Conservation (phyloP, 306 rosid genomes). For the Prosopis cineraria region DNA sequence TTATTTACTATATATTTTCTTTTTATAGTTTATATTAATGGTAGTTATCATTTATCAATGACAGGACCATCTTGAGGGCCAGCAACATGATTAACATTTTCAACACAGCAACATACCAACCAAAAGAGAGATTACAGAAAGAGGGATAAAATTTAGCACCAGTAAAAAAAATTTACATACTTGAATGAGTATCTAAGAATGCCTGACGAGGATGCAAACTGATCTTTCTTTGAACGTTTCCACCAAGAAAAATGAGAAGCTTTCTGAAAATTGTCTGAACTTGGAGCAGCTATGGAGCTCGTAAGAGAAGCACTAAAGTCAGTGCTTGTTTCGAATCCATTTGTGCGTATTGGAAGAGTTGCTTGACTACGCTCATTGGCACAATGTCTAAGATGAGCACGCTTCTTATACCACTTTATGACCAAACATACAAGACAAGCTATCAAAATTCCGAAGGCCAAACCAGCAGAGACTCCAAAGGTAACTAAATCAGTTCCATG, state of each 20-base stretch:
- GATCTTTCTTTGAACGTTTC: constrained; percentile 55
- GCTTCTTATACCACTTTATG: constrained; percentile 62
- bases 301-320: constrained; percentile 63
- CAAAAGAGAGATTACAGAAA: background rate
- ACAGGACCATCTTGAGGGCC: constrained; percentile 6
- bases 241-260: constrained; percentile 45
- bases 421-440: constrained; percentile 52
- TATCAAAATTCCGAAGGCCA: constrained; percentile 71
- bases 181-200: constrained; percentile 66
- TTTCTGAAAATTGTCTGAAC: constrained; percentile 43
- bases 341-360: constrained; percentile 61
- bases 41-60: background rate
- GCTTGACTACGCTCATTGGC: constrained; percentile 48
- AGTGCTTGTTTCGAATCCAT: constrained; percentile 65
- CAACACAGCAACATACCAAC: background rate
- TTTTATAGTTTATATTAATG: too few species aligned
- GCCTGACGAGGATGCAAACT: constrained; percentile 64
- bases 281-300: constrained; percentile 40
- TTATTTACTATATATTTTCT: background rate
- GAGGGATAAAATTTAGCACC: background rate
- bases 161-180: constrained; percentile 43
- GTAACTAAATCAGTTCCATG: constrained; percentile 46
- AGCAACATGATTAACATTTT: background rate
- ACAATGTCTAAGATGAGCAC: constrained; percentile 45
- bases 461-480: constrained; percentile 67